Percentiles rank a stretch among this genome's conserved stretches.
Conservation (phyloP, 371 early-diverging fungal genomes). For the Rozella allomycis region DNA sequence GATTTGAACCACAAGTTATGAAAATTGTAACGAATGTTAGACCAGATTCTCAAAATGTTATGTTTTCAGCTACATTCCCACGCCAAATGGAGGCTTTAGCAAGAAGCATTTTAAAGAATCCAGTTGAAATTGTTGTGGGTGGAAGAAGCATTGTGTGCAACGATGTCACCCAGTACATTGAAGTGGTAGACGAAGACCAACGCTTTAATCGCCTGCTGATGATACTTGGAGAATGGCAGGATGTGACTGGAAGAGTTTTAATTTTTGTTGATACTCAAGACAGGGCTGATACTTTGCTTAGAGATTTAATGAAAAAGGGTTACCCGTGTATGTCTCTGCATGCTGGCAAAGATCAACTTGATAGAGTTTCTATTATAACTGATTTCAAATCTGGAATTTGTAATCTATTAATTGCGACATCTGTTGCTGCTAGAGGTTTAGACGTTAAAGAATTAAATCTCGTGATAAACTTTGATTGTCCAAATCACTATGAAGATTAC, state of each 20-base stretch:
- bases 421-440: slow-evolving; percentile 97
- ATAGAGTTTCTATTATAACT: slow-evolving; percentile 73
- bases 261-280: slow-evolving; percentile 92
- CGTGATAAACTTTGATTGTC: slow-evolving; percentile 95
- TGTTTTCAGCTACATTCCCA: slow-evolving; percentile 94
- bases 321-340: slow-evolving; percentile 83
- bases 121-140: slow-evolving; percentile 84
- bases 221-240: slow-evolving; percentile 55
- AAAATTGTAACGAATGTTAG: slow-evolving; percentile 87
- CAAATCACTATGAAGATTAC: slow-evolving; percentile 94
- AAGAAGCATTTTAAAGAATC: slow-evolving; percentile 64
- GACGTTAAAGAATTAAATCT: slow-evolving; percentile 90
- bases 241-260: slow-evolving; percentile 37
- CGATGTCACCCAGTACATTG: slow-evolving; percentile 73
- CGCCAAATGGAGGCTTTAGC: slow-evolving; percentile 92
- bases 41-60: slow-evolving; percentile 71
- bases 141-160: slow-evolving; percentile 67
- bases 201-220: slow-evolving; percentile 71
- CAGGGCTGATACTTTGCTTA: slow-evolving; percentile 66
- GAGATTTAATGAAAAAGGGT: slow-evolving; percentile 59
- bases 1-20: slow-evolving; percentile 94
- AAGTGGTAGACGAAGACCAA: slow-evolving; percentile 54
- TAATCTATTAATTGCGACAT: slow-evolving; percentile 87
- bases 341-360: slow-evolving; percentile 90
- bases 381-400: slow-evolving; percentile 78